Conservation (phyloP, 352 stramenopile genomes). For the Phytophthora podocarpi region DNA sequence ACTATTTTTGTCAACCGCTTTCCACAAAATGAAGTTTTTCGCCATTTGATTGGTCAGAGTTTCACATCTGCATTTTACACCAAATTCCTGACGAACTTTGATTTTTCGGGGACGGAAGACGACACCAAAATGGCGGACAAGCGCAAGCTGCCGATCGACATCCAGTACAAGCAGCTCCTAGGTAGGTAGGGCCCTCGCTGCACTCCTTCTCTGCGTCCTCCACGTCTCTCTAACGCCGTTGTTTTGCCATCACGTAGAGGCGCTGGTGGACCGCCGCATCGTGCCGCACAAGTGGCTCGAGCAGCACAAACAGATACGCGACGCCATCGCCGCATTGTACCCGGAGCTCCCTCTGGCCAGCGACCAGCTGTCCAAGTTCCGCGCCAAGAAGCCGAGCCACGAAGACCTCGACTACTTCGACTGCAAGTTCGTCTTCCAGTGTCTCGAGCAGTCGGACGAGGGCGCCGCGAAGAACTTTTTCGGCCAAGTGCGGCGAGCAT, state of each 20-base stretch:
- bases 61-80: no score
- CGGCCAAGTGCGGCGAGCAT: conserved; percentile 47
- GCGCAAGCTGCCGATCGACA: conserved; percentile 75
- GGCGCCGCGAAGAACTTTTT: conserved; percentile 76
- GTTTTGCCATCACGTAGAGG: conserved; percentile 41
- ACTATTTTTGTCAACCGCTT: conserved; percentile 7
- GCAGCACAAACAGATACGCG: conserved; percentile 63
- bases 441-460: conserved; percentile 67
- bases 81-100: no score
- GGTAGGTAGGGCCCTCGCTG: conserved; percentile 35
- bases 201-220: not conserved
- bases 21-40: conserved; percentile 1
- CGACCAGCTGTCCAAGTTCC: conserved; percentile 54
- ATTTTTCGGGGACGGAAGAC: no score
- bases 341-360: conserved; percentile 49
- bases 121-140: conserved; percentile 60
- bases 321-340: conserved; percentile 61
- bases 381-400: conserved; percentile 47
- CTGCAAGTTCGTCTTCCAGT: conserved; percentile 70
- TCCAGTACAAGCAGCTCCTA: conserved; percentile 81
- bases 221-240: not conserved
- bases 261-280: conserved; percentile 72
- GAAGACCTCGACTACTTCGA: conserved; percentile 80
- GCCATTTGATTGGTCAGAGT: conserved; percentile 22
- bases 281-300: conserved; percentile 77